Percentiles rank a stretch among this genome's conserved stretches.
Evolutionary conservation across 2,329 filamentous ascomycete species (phyloP).

Genomic region (Aspergillus tanneri): DNA sequence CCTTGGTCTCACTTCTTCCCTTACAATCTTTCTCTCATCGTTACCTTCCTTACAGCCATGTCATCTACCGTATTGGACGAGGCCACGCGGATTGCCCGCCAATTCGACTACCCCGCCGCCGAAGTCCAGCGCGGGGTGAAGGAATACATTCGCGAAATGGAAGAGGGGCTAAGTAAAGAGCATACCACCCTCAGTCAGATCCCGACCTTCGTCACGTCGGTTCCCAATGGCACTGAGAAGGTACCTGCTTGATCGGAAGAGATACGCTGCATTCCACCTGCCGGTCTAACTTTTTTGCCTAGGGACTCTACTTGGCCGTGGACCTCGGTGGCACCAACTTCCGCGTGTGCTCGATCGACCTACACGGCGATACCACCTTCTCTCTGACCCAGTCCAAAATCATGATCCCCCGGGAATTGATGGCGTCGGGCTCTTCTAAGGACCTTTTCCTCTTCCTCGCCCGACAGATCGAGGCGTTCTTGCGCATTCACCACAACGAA

Average conservation of each 20-base stretch:
- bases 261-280: background rate
- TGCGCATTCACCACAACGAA: constrained; percentile 82
- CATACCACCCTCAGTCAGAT: constrained; percentile 89
- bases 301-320: constrained; percentile 94
- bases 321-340: constrained; percentile 99
- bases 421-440: constrained; percentile 80
- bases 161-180: constrained; percentile 76
- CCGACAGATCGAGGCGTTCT: constrained; percentile 85
- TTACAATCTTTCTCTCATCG: constrained; percentile 7
- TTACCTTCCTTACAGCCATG: constrained; percentile 22
- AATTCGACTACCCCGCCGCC: constrained; percentile 80
- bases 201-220: constrained; percentile 91
- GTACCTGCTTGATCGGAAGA: constrained; percentile 47
- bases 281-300: constrained; percentile 20
- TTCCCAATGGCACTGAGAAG: constrained; percentile 97
- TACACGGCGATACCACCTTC: constrained; percentile 94
- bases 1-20: background rate
- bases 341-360: constrained; percentile 88
- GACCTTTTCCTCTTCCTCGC: constrained; percentile 92
- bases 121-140: constrained; percentile 76
- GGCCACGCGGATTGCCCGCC: constrained; percentile 73
- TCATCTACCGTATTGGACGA: constrained; percentile 57
- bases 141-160: constrained; percentile 85
- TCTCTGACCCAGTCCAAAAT: constrained; percentile 91
- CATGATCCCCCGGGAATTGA: constrained; percentile 82